These are phyloP conservation scores for Kernera saxatilis DNA, from an alignment of 345 rosid genomes.

Conservation along the genomic window DNA sequence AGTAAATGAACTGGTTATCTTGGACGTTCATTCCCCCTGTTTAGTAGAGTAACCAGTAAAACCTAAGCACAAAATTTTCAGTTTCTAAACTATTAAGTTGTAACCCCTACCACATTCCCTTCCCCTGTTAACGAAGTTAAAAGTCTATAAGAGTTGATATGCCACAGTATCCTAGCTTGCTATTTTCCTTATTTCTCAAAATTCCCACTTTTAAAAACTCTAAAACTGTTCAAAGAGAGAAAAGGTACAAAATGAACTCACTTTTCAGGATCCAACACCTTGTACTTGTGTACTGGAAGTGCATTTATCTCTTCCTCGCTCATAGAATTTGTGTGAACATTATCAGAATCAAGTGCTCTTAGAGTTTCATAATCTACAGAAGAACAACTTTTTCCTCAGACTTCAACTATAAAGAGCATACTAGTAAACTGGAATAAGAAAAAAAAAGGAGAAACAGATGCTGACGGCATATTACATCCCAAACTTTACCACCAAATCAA, in stretches of 20 bases:
- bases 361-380: constrained; percentile 82
- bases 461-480: neutral
- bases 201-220: neutral
- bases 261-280: constrained; percentile 50
- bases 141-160: neutral
- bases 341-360: constrained; percentile 87
- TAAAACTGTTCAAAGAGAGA: neutral
- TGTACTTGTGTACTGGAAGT: constrained; percentile 83
- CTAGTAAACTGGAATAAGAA: neutral
- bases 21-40: neutral
- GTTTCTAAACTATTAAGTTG: neutral
- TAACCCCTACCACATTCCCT: neutral
- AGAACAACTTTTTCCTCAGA: neutral
- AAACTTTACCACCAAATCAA: neutral
- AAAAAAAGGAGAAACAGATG: neutral
- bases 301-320: constrained; percentile 94
- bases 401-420: neutral
- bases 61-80: neutral
- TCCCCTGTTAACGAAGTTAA: neutral
- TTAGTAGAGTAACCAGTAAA: neutral
- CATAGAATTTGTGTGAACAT: constrained; percentile 63
- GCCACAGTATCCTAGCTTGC: neutral
- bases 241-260: constrained; percentile 14
- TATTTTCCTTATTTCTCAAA: neutral
- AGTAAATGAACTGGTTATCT: too few species aligned